These are phyloP conservation scores for Tolypocladium album DNA, from an alignment of 2,329 filamentous ascomycete species.

Conservation along the genomic window DNA sequence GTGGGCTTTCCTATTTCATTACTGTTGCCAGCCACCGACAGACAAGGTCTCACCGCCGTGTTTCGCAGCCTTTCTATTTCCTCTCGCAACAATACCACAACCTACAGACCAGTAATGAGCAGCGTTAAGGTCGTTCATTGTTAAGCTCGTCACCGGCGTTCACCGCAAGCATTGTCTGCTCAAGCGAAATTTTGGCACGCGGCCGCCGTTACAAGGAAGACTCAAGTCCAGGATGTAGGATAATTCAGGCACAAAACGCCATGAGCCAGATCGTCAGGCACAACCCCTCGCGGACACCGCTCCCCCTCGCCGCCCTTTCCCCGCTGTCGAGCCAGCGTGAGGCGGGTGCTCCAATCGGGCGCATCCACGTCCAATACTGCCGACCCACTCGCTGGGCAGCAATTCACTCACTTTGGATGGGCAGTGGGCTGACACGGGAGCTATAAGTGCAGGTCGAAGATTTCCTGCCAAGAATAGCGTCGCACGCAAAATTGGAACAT, in stretches of 20 bases:
- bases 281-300: not conserved
- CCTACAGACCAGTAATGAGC: not conserved
- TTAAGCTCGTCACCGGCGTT: not conserved
- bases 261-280: not conserved
- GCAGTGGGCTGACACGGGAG: not conserved
- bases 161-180: not conserved
- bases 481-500: too few relatives aligned
- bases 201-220: not conserved
- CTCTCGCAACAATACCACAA: not conserved
- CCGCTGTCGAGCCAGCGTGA: not conserved
- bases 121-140: not conserved
- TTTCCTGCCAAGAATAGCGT: not conserved
- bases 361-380: slow-evolving; percentile 14
- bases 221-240: too few relatives aligned
- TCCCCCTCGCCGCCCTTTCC: not conserved
- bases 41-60: not conserved
- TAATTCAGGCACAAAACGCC: not conserved
- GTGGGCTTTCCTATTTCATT: not conserved
- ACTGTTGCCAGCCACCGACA: not conserved
- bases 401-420: slow-evolving; percentile 4
- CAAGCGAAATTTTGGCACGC: not conserved
- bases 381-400: slow-evolving; percentile 15
- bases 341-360: slow-evolving; percentile 11
- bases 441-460: not conserved
- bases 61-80: not conserved